Evolutionary conservation across 1,284 basidiomycete genomes (phyloP).

Genomic region (Coniferiporia weirii): DNA sequence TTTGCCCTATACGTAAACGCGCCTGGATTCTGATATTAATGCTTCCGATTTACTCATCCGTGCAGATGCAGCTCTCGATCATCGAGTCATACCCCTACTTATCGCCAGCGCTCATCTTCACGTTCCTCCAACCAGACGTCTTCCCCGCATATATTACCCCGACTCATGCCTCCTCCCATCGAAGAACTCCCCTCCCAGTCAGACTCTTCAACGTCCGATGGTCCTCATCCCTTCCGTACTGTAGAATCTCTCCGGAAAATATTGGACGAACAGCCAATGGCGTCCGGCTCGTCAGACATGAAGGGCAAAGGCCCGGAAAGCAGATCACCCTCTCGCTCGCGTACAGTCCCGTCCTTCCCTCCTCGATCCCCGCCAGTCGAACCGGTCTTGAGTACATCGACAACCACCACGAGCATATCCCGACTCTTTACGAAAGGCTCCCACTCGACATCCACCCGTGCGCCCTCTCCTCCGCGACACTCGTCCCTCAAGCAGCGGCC

Average conservation of each 20-base stretch:
- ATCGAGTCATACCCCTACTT: conserved; percentile 16
- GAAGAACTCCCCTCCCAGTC: conserved; percentile 50
- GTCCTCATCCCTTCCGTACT: conserved; percentile 50
- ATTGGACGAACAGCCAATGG: conserved; percentile 46
- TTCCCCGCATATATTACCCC: conserved; percentile 24
- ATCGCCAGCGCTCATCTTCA: conserved; percentile 30
- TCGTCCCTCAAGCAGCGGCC: conserved; percentile 51
- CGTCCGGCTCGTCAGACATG: conserved; percentile 25
- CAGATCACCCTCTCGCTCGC: conserved; percentile 15
- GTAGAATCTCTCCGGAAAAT: conserved; percentile 64
- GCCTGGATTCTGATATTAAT: conserved; percentile 17
- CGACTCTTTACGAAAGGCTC: conserved; percentile 51
- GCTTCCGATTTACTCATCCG: conserved; percentile 10
- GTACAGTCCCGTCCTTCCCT: conserved; percentile 27
- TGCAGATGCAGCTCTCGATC: conserved; percentile 17
- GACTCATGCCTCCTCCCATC: conserved; percentile 48
- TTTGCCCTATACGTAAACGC: conserved; percentile 9
- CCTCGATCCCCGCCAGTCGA: conserved; percentile 44
- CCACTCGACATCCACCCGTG: conserved; percentile 53
- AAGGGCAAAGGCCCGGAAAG: conserved; percentile 20
- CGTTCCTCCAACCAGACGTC: conserved; percentile 33
- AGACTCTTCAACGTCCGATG: conserved; percentile 36
- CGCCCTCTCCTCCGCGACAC: conserved; percentile 46
- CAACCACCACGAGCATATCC: conserved; percentile 68
- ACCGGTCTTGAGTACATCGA: conserved; percentile 53